phyloP scores from a whole-genome alignment of 164 flowering plant species.

The Piper betle region DNA sequence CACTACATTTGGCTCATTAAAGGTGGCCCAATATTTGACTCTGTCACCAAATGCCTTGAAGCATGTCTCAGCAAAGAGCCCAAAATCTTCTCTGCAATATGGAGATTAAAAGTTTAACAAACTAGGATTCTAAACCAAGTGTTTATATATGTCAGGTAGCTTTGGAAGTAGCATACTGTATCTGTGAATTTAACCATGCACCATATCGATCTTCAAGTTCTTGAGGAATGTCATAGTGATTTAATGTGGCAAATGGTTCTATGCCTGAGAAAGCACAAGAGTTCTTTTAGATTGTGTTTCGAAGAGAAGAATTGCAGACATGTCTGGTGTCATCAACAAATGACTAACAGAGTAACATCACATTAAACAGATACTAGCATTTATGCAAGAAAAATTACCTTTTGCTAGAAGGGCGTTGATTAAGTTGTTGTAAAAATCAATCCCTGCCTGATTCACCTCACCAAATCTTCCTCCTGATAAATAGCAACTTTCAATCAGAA shows the following conservation, averaged over 20 bases:
- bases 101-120: background rate
- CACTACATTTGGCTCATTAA: constrained; percentile 5
- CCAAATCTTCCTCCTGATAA: constrained; percentile 46
- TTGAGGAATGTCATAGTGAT: constrained; percentile 12
- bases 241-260: constrained; percentile 8
- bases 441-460: constrained; percentile 30
- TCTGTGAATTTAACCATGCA: constrained; percentile 6
- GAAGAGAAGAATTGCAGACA: background rate
- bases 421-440: constrained; percentile 33
- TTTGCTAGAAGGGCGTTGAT: constrained; percentile 35
- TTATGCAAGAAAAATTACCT: constrained; percentile 13
- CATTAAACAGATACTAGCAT: too few relatives aligned
- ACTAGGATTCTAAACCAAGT: background rate
- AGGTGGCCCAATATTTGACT: constrained; percentile 6
- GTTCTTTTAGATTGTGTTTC: background rate
- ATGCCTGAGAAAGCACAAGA: constrained; percentile 3
- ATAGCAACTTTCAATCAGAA: too few relatives aligned
- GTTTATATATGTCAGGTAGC: background rate
- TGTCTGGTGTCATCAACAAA: too few relatives aligned
- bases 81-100: constrained; percentile 3
- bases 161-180: constrained; percentile 3
- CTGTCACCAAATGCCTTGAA: constrained; percentile 6
- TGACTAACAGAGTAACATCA: too few relatives aligned
- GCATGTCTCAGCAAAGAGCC: constrained; percentile 3
- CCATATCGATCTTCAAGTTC: constrained; percentile 11